Evolutionary conservation across 768 basidiomycete species (phyloP).

Genomic region (Podaxis carcinomalis): DNA sequence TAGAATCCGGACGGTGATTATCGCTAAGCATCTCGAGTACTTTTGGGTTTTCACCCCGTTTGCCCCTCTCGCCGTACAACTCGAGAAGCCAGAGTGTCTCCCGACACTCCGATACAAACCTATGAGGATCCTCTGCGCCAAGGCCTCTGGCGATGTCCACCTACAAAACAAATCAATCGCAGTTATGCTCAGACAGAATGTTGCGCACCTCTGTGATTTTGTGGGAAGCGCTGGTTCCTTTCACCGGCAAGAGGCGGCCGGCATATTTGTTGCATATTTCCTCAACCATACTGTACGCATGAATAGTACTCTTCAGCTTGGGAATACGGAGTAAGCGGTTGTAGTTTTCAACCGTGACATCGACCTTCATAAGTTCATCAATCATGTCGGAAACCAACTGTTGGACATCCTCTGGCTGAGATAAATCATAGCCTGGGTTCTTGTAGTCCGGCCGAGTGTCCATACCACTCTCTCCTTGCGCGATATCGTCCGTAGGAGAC

Average conservation of each 20-base stretch:
- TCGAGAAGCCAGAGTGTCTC: conserved; percentile 47
- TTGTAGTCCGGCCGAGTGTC: conserved; percentile 8
- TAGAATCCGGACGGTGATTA: conserved; percentile 31
- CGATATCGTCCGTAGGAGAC: conserved; percentile 9
- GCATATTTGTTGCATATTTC: conserved; percentile 41
- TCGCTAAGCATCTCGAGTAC: conserved; percentile 51
- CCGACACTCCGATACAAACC: conserved; percentile 43
- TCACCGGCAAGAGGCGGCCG: conserved; percentile 38
- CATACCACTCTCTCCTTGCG: conserved; percentile 8
- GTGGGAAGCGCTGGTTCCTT: conserved; percentile 18
- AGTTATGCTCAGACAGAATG: background rate
- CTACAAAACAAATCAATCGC: conserved; percentile 24
- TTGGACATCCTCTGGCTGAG: conserved; percentile 27
- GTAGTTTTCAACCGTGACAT: conserved; percentile 4
- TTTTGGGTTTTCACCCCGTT: conserved; percentile 40
- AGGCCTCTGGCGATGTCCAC: conserved; percentile 52
- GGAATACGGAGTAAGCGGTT: conserved; percentile 32
- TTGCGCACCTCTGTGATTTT: conserved; percentile 44
- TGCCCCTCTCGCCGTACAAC: conserved; percentile 55
- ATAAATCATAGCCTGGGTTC: conserved; percentile 24
- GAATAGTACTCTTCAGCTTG: conserved; percentile 36
- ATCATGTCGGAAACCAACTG: conserved; percentile 36
- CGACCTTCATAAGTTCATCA: conserved; percentile 7
- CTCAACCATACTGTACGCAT: conserved; percentile 51
- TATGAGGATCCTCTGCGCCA: conserved; percentile 32